A percentile compares a stretch with the other conserved stretches of the same genome.
phyloP scores from a whole-genome alignment of 768 basidiomycete species.

The Kondoa subrosea region DNA sequence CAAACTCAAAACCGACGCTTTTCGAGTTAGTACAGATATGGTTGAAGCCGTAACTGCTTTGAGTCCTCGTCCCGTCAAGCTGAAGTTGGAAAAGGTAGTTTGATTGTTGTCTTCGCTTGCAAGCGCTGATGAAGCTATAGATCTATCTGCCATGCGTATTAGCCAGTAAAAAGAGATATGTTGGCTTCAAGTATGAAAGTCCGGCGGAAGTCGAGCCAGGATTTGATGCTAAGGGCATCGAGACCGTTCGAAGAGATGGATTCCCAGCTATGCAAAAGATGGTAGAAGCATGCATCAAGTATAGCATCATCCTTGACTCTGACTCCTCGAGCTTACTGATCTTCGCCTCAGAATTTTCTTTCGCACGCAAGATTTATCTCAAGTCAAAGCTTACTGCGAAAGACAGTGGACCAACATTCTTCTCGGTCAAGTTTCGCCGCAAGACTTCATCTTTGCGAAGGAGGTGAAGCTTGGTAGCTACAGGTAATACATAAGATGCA shows the following conservation, averaged over 20 bases:
- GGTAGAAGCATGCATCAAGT: conserved; percentile 80
- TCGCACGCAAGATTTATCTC: conserved; percentile 68
- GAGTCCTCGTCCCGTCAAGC: conserved; percentile 80
- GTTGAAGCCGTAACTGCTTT: conserved; percentile 65
- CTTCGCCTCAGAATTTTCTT: conserved; percentile 57
- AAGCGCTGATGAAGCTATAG: conserved; percentile 34
- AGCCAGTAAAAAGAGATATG: conserved; percentile 97
- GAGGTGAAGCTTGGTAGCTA: conserved; percentile 75
- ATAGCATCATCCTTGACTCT: conserved; percentile 17
- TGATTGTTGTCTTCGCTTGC: not conserved
- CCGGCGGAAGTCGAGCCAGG: conserved; percentile 57
- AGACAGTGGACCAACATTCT: conserved; percentile 68
- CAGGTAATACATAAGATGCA: conserved; percentile 41
- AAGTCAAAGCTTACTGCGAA: conserved; percentile 74
- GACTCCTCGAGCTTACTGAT: not conserved
- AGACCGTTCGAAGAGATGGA: conserved; percentile 85
- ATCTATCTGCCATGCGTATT: conserved; percentile 87
- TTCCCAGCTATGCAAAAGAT: conserved; percentile 82
- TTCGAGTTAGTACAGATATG: conserved; percentile 80
- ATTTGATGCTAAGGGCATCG: conserved; percentile 95
- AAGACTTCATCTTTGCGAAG: conserved; percentile 82
- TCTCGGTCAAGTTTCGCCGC: conserved; percentile 60
- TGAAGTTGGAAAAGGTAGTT: conserved; percentile 90
- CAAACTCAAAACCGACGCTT: conserved; percentile 81
- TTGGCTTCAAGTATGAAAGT: conserved; percentile 85